Base-by-base conservation (phyloP, 2,329 filamentous ascomycete species). In the Ascochyta clinopodiicola region DNA sequence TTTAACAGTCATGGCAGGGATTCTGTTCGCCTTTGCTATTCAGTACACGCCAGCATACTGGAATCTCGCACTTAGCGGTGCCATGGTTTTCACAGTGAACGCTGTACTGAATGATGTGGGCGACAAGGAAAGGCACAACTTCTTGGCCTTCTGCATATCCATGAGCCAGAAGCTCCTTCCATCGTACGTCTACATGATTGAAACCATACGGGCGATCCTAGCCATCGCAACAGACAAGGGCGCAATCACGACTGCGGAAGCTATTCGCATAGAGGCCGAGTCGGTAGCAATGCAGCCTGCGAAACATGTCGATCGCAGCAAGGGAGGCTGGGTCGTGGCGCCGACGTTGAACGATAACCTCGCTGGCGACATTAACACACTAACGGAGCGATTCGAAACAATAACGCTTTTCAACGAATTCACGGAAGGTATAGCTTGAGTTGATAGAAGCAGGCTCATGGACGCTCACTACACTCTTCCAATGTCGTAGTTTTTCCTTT, bases 331-430 rank as follows among this genome's bases (percentile, higher is more conserved):
- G 54, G 48, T 46, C 2, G 54, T 60, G n/a, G 54, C 35, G 12
- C 50, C 49, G 24, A 52, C 43, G 19, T 10, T 38, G 6, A 49
- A 56, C 13, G 53, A 52, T 12, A 44, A 48, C 12, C 31, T 52
- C 22, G 31, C 46, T 9, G 52, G 52, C 10, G 34, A 37, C 9
- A 56, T 56, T 32, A 47, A 56, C 12, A 45, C 49, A 10, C 25
- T 61, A 2, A 44, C 39, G 3, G 49, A 53, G 2, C 44, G 52
- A 9, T 61, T 61, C 21, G 51, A 56, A 39, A 57, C 48, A 17
- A 59, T 61, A 17, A 59, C 56, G 31, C 42, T 59, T 3, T 61
- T 61, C 40, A 38, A 50, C 35, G 45, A 61, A n/a, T 61, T 61
- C 19, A 61, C 59, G 4, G 59, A 61, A 31, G 59, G 49, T 13